These are phyloP conservation scores for Xylariaceae sp. DNA, from an alignment of 2,329 filamentous ascomycete genomes.

Conservation along the genomic window DNA sequence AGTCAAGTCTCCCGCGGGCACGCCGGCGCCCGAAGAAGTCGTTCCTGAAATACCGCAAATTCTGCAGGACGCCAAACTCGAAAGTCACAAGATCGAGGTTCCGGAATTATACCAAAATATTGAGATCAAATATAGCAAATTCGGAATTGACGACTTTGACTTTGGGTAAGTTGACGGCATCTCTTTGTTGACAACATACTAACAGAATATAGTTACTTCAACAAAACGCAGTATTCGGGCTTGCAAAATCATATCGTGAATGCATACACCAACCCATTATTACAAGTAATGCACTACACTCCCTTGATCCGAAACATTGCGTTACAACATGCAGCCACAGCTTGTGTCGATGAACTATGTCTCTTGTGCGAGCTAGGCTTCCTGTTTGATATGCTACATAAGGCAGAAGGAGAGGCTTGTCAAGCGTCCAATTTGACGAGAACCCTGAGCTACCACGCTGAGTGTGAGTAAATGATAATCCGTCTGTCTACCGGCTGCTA, in stretches of 20 bases:
- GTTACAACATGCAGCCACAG: conserved; percentile 83
- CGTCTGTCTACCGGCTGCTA: conserved; percentile 17
- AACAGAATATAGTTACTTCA: conserved; percentile 72
- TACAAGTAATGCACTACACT: conserved; percentile 91
- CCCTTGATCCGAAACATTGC: conserved; percentile 86
- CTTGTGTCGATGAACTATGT: conserved; percentile 81
- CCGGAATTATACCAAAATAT: conserved; percentile 89
- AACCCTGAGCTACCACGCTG: conserved; percentile 80
- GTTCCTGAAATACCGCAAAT: conserved; percentile 64
- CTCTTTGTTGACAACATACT: background rate
- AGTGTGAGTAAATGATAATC: conserved; percentile 52
- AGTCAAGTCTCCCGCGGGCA: conserved; percentile 48
- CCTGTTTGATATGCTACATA: conserved; percentile 96
- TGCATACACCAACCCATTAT: conserved; percentile 89
- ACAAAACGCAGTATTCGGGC: conserved; percentile 88
- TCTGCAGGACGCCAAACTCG: conserved; percentile 69
- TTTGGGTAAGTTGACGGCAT: conserved; percentile 67
- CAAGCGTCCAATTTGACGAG: conserved; percentile 95
- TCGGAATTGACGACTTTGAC: conserved; percentile 98
- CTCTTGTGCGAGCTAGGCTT: conserved; percentile 93
- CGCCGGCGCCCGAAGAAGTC: conserved; percentile 46
- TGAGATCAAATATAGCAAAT: conserved; percentile 98
- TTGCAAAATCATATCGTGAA: conserved; percentile 96
- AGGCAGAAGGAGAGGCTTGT: conserved; percentile 90
- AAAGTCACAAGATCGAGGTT: conserved; percentile 78